phyloP scores from a whole-genome alignment of 2,329 filamentous ascomycete genomes.

The Aspergillus ibericus region DNA sequence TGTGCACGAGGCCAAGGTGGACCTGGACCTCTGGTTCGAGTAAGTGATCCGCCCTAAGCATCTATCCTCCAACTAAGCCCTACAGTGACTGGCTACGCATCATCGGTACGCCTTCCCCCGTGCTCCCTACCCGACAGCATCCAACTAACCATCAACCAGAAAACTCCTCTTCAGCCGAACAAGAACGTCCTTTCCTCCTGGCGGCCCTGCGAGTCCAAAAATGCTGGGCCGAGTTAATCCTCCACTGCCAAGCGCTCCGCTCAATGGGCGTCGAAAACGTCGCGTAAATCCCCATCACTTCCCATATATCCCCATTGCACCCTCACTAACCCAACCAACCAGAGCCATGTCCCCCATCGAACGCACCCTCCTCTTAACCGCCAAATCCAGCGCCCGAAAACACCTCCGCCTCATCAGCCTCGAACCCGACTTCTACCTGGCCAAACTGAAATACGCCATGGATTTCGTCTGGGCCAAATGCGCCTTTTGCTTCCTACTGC shows the following conservation, averaged over 20 bases:
- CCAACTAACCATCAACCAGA: constrained; percentile 15
- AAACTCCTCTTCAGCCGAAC: constrained; percentile 26
- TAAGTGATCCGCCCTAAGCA: constrained; percentile 14
- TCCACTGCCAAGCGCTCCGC: constrained; percentile 53
- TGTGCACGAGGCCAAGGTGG: constrained; percentile 49
- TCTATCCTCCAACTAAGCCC: constrained; percentile 9
- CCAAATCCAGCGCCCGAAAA: constrained; percentile 52
- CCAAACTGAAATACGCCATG: constrained; percentile 55
- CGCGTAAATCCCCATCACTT: constrained; percentile 27
- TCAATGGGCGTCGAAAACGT: constrained; percentile 53
- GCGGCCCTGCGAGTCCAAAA: constrained; percentile 54
- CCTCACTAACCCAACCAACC: not conserved
- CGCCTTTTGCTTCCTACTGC: constrained; percentile 57
- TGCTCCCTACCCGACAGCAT: not conserved
- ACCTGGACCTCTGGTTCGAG: constrained; percentile 53
- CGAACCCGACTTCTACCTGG: constrained; percentile 50
- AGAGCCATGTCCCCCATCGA: constrained; percentile 52
- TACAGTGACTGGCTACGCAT: constrained; percentile 38
- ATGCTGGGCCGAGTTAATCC: constrained; percentile 56
- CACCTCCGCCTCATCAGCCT: constrained; percentile 52
- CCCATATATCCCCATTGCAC: not conserved
- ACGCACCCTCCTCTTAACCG: constrained; percentile 49
- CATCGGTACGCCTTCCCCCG: constrained; percentile 26
- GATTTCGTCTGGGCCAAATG: constrained; percentile 62
- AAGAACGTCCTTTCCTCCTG: constrained; percentile 41